Percentiles rank a stretch among this genome's conserved stretches.
phyloP scores from a whole-genome alignment of 805 yeast genomes.

The Starmerella tilneyi region DNA sequence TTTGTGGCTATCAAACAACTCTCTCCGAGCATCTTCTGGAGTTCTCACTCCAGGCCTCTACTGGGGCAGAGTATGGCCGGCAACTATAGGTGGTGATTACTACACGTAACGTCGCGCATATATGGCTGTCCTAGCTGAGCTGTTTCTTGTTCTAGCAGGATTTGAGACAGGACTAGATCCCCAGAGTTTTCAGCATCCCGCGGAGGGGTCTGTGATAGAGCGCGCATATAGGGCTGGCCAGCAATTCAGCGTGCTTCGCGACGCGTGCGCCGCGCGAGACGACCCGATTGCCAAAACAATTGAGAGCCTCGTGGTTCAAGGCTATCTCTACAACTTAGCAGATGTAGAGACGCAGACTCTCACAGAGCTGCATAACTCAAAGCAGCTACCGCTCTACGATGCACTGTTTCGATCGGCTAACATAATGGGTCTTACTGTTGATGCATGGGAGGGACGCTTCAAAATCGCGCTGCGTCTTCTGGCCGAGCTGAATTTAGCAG shows the following conservation, averaged over 20 bases:
- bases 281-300: conserved; percentile 9
- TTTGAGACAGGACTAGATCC: conserved; percentile 9
- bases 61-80: too few relatives aligned
- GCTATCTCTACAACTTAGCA: conserved; percentile 10
- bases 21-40: too few relatives aligned
- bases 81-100: too few relatives aligned
- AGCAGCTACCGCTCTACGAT: background rate
- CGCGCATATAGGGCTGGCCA: conserved; percentile 11
- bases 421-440: conserved; percentile 7
- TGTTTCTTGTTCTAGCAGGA: conserved; percentile 17
- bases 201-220: conserved; percentile 10
- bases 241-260: conserved; percentile 1
- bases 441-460: conserved; percentile 2
- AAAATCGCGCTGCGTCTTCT: background rate
- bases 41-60: too few relatives aligned
- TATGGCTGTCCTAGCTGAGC: conserved; percentile 15
- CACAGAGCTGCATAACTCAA: background rate
- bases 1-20: too few relatives aligned
- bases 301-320: conserved; percentile 2
- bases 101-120: background rate
- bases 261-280: background rate
- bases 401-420: background rate
- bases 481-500: conserved; percentile 1
- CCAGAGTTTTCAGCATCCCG: conserved; percentile 7
- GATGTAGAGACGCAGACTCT: background rate